Base-by-base conservation (phyloP, 163 green algal genomes). In the Scenedesmus sp. region DNA sequence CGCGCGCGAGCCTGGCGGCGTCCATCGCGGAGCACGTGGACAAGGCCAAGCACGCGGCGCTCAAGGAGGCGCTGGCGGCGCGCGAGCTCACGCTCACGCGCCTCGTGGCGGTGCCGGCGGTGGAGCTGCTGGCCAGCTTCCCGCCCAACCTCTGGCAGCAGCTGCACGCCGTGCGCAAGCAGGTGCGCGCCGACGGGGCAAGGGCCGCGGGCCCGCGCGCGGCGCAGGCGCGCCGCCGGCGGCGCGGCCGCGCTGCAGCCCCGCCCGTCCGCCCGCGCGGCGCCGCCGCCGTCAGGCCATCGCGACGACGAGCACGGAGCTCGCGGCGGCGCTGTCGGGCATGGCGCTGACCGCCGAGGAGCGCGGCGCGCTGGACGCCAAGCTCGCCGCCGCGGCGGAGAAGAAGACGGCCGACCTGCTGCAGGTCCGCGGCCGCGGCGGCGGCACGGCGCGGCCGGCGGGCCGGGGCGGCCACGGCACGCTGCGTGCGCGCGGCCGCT, bases 91-190 rank as follows among this genome's bases (percentile, higher is more conserved):
- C n/a, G 29, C 64, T 77, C 13, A 45, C 13, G 44, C 63, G 60
- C n/a, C 54, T 76, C 20, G 60, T 83, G 10, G 34, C 75, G 9
- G 53, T 75, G 18, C 39, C 64, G n/a, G 75, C 65, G n/a, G 53
- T 83, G 44, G 75, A 83, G 51, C 64, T 83, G 42, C 75, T 83
- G 54, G 20, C 50, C n/a, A 26, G 17, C 45, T 83, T 70, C 47
- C 64, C 75, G 33, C 53, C 56, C 31, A 86, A 95, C 60, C 70
- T 97, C 50, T 98, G 94, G 94, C 75, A 80, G 10, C 84, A 87
- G 47, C 84, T 97, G 66, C 83, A 89, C 64, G 80, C 62, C 31
- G 84, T 92, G 45, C 75, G 86, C 15, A 39, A 42, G 60, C 58
- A 79, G 71, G 71, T 77, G 48, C 29, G 51, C 39, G n/a, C 28